Base-by-base conservation (phyloP, 768 basidiomycete genomes). In the Nevesoporus exiguus region DNA sequence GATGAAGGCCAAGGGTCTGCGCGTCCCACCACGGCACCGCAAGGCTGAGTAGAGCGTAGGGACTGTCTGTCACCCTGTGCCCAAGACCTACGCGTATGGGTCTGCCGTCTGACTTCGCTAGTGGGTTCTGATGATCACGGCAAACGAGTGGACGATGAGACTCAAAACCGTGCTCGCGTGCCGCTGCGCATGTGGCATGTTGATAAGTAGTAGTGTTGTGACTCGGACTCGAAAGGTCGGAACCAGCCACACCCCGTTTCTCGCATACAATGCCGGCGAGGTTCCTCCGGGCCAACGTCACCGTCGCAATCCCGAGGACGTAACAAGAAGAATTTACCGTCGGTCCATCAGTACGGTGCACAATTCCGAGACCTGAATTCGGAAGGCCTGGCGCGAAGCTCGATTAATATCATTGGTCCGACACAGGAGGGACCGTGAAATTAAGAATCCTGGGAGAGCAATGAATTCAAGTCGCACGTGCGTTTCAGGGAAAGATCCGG, bases 1-100 rank as follows among this genome's bases (percentile, higher is more conserved):
- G 55, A 82, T 88, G 80, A 91, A 86, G 64, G 83, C 83, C 6
- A 88, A 85, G 69, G 86, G 88, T 51, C 74, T 89, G 40, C 83
- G 82, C 39, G 83, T 83, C 42, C 84, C 80, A 29, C 80, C 83
- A 30, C 81, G 83, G 47, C 70, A 67, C n/a, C n/a, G n/a, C 39
- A 78, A 72, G 53, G 62, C 60, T 41, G 54, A 58, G 46, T 58
- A 71, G 37, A 57, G 54, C 22, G 42, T 59, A 21, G 55, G 60
- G 24, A 66, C 66, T 24, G 30, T 39, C 21, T 39, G 17, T 49
- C 51, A 31, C 43, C 42, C 50, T 55, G 11, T 54, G 49, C 47
- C 53, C 56, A 25, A 41, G 25, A 39, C 14, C 25, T 24, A 33
- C 25, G 39, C 9, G 22, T 42, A 29, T 24, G 42, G 31, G 19